A percentile compares a stretch with the other conserved stretches of the same genome.
phyloP scores from a whole-genome alignment of 2,329 filamentous ascomycete species.

The Teratosphaeria viscida region DNA sequence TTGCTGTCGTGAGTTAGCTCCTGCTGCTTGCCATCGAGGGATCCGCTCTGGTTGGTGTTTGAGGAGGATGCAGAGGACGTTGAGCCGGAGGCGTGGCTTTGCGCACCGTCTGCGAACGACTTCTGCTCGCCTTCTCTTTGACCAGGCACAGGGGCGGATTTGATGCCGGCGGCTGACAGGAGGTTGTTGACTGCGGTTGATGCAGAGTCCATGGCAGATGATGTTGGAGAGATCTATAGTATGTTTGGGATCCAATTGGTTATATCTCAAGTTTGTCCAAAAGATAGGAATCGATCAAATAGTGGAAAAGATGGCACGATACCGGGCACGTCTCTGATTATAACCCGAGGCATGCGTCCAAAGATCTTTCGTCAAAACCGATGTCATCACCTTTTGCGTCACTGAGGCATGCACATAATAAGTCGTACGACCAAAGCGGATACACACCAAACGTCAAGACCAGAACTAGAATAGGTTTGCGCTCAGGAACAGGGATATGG shows the following conservation, averaged over 20 bases:
- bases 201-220: conserved; percentile 3
- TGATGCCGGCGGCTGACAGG: conserved; percentile 1
- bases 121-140: neutral
- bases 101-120: neutral
- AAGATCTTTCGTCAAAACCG: neutral
- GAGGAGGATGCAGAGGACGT: neutral
- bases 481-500: neutral
- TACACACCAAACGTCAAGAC: neutral
- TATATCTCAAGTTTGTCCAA: too few relatives aligned
- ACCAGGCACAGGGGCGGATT: neutral
- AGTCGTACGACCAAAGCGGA: neutral
- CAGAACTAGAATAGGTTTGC: neutral
- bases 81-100: neutral
- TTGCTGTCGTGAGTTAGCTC: neutral
- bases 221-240: neutral
- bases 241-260: too few relatives aligned
- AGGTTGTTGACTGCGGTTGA: conserved; percentile 3
- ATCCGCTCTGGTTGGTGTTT: neutral
- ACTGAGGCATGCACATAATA: neutral
- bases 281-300: neutral
- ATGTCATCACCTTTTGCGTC: neutral
- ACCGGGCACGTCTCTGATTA: neutral
- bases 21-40: neutral
- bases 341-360: neutral
- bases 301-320: neutral